These are phyloP conservation scores for Periconia digitata DNA, from an alignment of 2,329 filamentous ascomycete genomes.

Conservation along the genomic window DNA sequence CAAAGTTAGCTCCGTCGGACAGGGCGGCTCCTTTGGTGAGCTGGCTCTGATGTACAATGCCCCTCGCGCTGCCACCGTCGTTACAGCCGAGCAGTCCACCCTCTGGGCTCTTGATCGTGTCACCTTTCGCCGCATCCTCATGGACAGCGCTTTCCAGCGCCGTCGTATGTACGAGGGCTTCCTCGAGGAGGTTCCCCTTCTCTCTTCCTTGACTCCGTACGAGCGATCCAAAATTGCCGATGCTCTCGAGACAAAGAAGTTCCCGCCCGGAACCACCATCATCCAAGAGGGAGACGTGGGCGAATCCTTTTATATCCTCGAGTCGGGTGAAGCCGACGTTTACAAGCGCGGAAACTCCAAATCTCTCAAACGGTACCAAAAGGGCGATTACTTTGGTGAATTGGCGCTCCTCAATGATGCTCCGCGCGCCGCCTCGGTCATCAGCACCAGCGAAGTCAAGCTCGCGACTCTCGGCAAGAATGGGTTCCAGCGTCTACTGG, in stretches of 20 bases:
- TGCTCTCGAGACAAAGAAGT: conserved; percentile 89
- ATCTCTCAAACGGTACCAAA: conserved; percentile 77
- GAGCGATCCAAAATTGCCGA: conserved; percentile 98
- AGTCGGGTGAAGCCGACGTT: conserved; percentile 82
- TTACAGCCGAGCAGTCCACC: conserved; percentile 79
- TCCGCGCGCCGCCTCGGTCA: conserved; percentile 85
- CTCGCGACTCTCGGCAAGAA: conserved; percentile 90
- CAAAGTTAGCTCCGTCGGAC: conserved; percentile 78
- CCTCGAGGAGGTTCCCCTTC: conserved; percentile 86
- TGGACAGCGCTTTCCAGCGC: conserved; percentile 96
- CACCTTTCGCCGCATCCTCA: conserved; percentile 95
- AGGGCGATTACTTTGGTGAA: conserved; percentile 97
- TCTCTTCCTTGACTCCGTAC: conserved; percentile 81
- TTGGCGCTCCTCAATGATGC: conserved; percentile 91
- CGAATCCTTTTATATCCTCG: conserved; percentile 87
- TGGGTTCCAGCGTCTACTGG: conserved; percentile 89
- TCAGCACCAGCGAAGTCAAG: conserved; percentile 85
- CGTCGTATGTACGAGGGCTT: conserved; percentile 97
- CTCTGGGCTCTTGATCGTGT: conserved; percentile 94
- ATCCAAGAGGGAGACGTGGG: conserved; percentile 91
- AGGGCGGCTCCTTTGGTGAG: conserved; percentile 94
- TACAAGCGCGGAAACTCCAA: conserved; percentile 73
- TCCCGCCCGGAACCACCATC: conserved; percentile 74
- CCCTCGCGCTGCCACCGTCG: conserved; percentile 89
- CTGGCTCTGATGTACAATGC: conserved; percentile 98